These are phyloP conservation scores for Dryas alaskensis DNA, from an alignment of 306 rosid genomes.

Conservation along the genomic window DNA sequence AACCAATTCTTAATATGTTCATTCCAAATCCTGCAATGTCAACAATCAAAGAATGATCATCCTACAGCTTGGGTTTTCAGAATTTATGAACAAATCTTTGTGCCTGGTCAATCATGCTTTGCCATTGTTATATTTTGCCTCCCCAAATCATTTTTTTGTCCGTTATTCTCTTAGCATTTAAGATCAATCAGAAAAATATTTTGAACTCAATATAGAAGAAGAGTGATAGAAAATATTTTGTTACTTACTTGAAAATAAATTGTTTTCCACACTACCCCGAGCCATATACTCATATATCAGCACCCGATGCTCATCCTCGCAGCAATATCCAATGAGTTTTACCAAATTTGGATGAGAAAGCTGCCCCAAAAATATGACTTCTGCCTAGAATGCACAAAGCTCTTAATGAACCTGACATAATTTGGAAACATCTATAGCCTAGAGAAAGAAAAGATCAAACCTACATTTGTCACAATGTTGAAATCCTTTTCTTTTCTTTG, in stretches of 20 bases:
- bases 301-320: conserved; percentile 91
- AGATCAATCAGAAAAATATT: not conserved
- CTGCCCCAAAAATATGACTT: conserved; percentile 98
- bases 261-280: conserved; percentile 91
- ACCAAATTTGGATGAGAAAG: conserved; percentile 98
- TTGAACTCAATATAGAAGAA: conserved; percentile 6
- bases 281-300: conserved; percentile 90
- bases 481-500: conserved; percentile 2
- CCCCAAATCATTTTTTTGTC: not conserved
- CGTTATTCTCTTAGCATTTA: not conserved
- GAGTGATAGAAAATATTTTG: not conserved
- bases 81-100: not conserved
- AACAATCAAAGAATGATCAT: not conserved
- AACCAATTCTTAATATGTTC: conserved; percentile 19
- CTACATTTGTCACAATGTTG: conserved; percentile 4
- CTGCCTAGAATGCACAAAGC: conserved; percentile 69
- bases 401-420: conserved; percentile 26
- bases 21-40: conserved; percentile 15
- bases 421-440: not conserved
- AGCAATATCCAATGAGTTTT: conserved; percentile 90
- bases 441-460: conserved; percentile 8
- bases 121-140: not conserved
- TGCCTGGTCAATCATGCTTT: not conserved
- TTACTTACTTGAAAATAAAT: conserved; percentile 76
- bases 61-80: not conserved